Percentiles rank a stretch among this genome's conserved stretches.
These are phyloP conservation scores for Pinus tabuliformis DNA, from an alignment of 75 land plant genomes.

Conservation along the genomic window DNA sequence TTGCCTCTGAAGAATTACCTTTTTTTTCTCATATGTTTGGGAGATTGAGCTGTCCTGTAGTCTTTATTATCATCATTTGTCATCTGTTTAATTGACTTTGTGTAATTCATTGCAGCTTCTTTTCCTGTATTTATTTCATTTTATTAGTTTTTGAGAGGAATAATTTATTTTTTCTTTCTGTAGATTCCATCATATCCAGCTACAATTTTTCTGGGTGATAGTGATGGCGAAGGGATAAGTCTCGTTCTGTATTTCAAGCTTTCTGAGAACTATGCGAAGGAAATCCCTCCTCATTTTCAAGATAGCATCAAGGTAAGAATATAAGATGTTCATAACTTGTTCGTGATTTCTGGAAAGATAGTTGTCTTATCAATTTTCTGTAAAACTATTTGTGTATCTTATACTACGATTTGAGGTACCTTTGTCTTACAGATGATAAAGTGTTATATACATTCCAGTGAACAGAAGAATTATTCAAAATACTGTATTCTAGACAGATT, in stretches of 20 bases:
- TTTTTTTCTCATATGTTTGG: no score
- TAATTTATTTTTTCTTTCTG: neutral
- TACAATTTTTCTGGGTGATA: conserved; percentile 59
- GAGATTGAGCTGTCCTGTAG: neutral
- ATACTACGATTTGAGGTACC: no score
- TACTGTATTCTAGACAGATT: no score
- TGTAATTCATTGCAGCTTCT: neutral
- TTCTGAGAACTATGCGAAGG: conserved; percentile 42
- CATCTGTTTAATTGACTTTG: neutral
- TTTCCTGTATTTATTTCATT: neutral
- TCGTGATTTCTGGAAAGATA: neutral
- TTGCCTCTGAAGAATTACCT: no score
- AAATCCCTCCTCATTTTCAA: conserved; percentile 42
- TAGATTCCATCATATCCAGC: conserved; percentile 78
- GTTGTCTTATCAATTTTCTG: no score
- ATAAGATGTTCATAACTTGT: neutral
- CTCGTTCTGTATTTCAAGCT: conserved; percentile 70
- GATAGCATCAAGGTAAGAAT: conserved; percentile 48
- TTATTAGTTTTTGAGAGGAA: neutral
- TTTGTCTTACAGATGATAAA: no score
- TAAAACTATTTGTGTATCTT: no score
- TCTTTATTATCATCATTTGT: neutral
- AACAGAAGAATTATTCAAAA: no score
- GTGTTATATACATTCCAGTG: no score
- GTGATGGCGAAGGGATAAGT: conserved; percentile 78